Evolutionary conservation across 257 asterid species (phyloP), one percentile per base, ranked within the genome.

Genomic region (Sherardia arvensis): DNA sequence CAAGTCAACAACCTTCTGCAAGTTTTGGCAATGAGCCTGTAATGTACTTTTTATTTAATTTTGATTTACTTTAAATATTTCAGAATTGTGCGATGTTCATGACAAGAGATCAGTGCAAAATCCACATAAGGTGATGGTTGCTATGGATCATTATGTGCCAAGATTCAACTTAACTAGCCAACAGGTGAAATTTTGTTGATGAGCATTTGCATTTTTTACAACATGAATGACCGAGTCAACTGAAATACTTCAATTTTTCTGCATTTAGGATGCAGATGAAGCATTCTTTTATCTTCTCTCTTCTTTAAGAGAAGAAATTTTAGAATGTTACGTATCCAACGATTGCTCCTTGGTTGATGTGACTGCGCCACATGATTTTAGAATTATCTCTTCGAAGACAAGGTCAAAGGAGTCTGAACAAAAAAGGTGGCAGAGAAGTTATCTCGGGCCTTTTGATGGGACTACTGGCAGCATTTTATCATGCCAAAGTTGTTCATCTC

Each of bases 261-360:
- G 55, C 64, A 26, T 77, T 71, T 81, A 92, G 99, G 99, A 92
- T 73, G 97, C 99, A 5, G 99, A 92, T 82, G 99, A 92, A 81
- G 97, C 99, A 66, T 78, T 92, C 73, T 79, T 82, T 71, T 91
- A 79, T 76, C 86, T 92, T 68, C 61, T 92, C 43, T 85, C 94
- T 69, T 79, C 86, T 45, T 71, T 92, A 78, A 79, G 97, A 79
- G 95, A 79, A 66, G 99, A 92, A 79, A 78, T 89, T 61, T 80
- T 85, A 9, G 84, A 81, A 69, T 77, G 81, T 60, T 89, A 66
- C 76, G 76, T 73, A 73, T 81, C 74, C 62, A 66, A 40, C 25
- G 71, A 61, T 53, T 71, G 77, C 75, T 77, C 84, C 68, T 81
- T 89, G 65, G 83, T 86, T 12, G 88, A 87, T 66, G 78, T 81